Conservation (phyloP, 1,139 yeast species). For the Sugiyamaella sp. region DNA sequence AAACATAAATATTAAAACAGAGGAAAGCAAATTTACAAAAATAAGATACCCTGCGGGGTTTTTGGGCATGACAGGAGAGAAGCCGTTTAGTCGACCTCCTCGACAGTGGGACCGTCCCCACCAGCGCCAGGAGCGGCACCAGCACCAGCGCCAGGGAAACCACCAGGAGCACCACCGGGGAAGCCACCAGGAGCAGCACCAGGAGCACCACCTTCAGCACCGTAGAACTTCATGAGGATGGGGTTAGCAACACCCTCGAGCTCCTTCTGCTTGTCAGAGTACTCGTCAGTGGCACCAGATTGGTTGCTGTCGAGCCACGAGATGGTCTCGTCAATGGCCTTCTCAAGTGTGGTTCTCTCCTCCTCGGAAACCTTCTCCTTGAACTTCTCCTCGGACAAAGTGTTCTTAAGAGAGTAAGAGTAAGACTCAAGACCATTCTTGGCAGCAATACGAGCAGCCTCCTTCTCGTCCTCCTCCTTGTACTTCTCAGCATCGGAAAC, state of each 20-base stretch:
- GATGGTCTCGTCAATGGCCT: constrained; percentile 83
- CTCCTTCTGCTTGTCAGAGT: constrained; percentile 87
- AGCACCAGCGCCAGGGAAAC: constrained; percentile 47
- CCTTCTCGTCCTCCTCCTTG: constrained; percentile 84
- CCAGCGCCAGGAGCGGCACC: constrained; percentile 48
- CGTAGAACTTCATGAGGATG: constrained; percentile 88
- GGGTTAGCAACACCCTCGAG: constrained; percentile 93
- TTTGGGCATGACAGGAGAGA: not conserved
- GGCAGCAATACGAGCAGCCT: constrained; percentile 71
- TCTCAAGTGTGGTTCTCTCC: constrained; percentile 76
- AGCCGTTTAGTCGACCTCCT: constrained; percentile 76
- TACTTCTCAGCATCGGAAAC: constrained; percentile 87
- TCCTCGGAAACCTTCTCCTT: constrained; percentile 80
- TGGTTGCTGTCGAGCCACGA: constrained; percentile 88
- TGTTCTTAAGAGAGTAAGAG: constrained; percentile 86
- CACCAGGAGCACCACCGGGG: constrained; percentile 55
- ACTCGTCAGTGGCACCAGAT: constrained; percentile 87
- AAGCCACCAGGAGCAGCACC: constrained; percentile 68
- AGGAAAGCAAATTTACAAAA: constrained; percentile 13
- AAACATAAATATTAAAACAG: constrained; percentile 14
- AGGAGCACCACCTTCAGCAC: constrained; percentile 54
- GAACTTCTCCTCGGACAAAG: constrained; percentile 77
- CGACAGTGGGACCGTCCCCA: constrained; percentile 81
- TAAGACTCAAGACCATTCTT: constrained; percentile 93
- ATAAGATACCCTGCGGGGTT: constrained; percentile 5